Evolutionary conservation across 495 filamentous ascomycete species (phyloP), one percentile per base, ranked within the genome.

Genomic region (Trypethelium eluteriae): DNA sequence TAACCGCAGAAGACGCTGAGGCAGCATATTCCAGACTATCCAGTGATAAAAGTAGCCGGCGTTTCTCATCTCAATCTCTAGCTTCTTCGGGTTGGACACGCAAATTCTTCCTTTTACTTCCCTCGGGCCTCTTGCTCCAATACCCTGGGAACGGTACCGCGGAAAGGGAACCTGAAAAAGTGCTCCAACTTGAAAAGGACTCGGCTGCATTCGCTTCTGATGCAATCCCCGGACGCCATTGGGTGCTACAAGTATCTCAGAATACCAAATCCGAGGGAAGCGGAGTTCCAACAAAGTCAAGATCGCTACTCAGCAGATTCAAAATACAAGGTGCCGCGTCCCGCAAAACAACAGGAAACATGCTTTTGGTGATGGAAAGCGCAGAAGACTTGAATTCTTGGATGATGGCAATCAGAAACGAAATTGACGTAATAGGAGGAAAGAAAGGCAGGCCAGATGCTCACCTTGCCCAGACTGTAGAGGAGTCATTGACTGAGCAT

Each of bases 201-300:
- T 96, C 94, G 5, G 92, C 92, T 12, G 94, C 94, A 25, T 98
- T 96, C 79, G 94, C 89, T 0, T 96, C 88, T 70, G 94, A 98
- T 76, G 84, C 89, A 2, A 94, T 98, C 68, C 92, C 93, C 0
- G 94, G 94, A 35, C 88, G 88, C 68, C 94, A 93, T 70, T 96
- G 88, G 85, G 94, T 98, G 2, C 72, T 98, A 62, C 94, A 97
- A 71, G 84, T 98, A 14, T 91, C 89, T n/a, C 88, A 93, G 62
- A 81, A 83, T 25, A 83, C 82, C 4, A 84, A 88, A 25, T 81
- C 85, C 10, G 88, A 94, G 38, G 75, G 79, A 34, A 82, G 74
- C 76, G n/a, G 69, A 69, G 6, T 78, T 80, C 25, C 53, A 5
- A 68, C 79, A 11, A 73, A 77, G 2, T 81, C 86, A 2, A 83